phyloP scores from a whole-genome alignment of 192 early-diverging fungal genomes.

The Entophlyctis helioformis region DNA sequence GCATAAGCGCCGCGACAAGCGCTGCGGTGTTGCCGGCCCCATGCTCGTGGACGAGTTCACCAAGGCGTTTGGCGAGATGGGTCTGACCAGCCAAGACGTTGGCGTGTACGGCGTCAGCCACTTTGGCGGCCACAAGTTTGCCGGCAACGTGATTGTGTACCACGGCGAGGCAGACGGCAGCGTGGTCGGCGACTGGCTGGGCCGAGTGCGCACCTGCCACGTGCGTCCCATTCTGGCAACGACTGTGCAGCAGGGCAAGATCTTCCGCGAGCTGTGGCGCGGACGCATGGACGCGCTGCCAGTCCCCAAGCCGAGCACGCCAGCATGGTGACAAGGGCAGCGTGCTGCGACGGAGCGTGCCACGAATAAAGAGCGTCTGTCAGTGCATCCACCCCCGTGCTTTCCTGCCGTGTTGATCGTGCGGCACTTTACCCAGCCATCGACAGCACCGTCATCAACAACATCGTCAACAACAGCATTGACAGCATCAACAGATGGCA shows the following conservation, averaged over 20 bases:
- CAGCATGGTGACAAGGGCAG: no score
- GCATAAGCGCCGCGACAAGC: slow-evolving; percentile 49
- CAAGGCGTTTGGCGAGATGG: slow-evolving; percentile 16
- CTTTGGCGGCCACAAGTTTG: slow-evolving; percentile 56
- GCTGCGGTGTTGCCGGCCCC: slow-evolving; percentile 52
- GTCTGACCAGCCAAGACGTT: slow-evolving; percentile 17
- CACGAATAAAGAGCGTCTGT: no score
- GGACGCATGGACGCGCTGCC: slow-evolving; percentile 24
- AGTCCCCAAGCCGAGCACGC: no score
- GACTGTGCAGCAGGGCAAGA: slow-evolving; percentile 21
- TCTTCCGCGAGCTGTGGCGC: slow-evolving; percentile 32
- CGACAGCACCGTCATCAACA: no score
- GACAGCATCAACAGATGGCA: no score
- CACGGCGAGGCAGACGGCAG: slow-evolving; percentile 10
- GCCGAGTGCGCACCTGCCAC: slow-evolving; percentile 33
- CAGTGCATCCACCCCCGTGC: no score
- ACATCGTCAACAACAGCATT: no score
- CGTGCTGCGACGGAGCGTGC: no score
- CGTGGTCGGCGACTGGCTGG: slow-evolving; percentile 33
- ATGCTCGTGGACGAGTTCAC: slow-evolving; percentile 44
- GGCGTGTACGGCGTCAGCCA: slow-evolving; percentile 34
- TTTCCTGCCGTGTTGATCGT: slow-evolving; percentile 1
- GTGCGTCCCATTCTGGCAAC: slow-evolving; percentile 22
- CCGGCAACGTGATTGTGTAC: slow-evolving; percentile 52
- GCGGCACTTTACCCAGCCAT: slow-evolving; percentile 1